These are phyloP conservation scores for Sugiyamaella boreocaroliniensis DNA, from an alignment of 805 yeast species.

Conservation along the genomic window DNA sequence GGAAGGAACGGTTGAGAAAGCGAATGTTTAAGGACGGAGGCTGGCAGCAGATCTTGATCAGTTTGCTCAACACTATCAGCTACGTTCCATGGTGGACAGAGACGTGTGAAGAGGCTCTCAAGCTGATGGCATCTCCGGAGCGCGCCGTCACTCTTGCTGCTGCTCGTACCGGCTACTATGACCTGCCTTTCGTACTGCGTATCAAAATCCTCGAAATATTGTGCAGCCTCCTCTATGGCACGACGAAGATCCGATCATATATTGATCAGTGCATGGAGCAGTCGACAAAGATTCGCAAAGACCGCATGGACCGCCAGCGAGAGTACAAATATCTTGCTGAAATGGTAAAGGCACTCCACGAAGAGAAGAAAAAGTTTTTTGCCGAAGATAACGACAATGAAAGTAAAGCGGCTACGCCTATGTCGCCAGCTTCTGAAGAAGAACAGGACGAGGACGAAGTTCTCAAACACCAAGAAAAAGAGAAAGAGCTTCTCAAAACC, in stretches of 20 bases:
- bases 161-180: constrained; percentile 50
- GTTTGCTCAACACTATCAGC: constrained; percentile 57
- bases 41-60: constrained; percentile 76
- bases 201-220: constrained; percentile 54
- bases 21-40: constrained; percentile 76
- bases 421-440: background rate
- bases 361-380: constrained; percentile 33
- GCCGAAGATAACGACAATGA: constrained; percentile 5
- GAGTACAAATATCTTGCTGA: constrained; percentile 53
- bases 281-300: constrained; percentile 54
- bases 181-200: constrained; percentile 47
- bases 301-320: constrained; percentile 56
- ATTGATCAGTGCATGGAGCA: constrained; percentile 66
- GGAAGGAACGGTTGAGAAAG: constrained; percentile 73
- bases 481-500: constrained; percentile 3
- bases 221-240: constrained; percentile 53
- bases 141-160: constrained; percentile 42
- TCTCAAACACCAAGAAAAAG: background rate
- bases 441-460: constrained; percentile 20
- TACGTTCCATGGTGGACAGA: constrained; percentile 49
- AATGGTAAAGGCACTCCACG: constrained; percentile 41
- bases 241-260: constrained; percentile 51
- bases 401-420: background rate
- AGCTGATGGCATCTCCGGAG: constrained; percentile 48
- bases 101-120: constrained; percentile 46